Percentiles rank a stretch among this genome's conserved stretches.
Evolutionary conservation across 2,329 filamentous ascomycete genomes (phyloP).

Genomic region (Aspergillus amoenus): DNA sequence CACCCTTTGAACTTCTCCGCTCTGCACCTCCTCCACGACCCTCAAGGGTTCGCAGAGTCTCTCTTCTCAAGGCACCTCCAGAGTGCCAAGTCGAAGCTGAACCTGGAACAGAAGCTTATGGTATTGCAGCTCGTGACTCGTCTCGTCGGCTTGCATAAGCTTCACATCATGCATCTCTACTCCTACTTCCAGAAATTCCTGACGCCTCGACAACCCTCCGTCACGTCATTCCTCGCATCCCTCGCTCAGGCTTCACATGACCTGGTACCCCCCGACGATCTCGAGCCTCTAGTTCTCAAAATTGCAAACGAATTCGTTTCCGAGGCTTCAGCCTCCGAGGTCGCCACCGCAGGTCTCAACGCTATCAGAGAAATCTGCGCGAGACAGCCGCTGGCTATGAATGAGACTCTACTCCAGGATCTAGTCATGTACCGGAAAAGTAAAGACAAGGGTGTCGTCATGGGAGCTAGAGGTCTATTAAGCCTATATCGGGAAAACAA

Average conservation of each 20-base stretch:
- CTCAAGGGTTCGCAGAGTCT: conserved; percentile 87
- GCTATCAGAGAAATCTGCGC: conserved; percentile 92
- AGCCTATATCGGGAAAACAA: conserved; percentile 89
- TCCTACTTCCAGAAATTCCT: conserved; percentile 95
- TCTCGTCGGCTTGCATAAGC: conserved; percentile 86
- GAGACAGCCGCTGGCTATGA: conserved; percentile 93
- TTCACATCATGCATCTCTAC: conserved; percentile 86
- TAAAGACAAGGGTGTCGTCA: conserved; percentile 98
- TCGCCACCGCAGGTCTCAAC: conserved; percentile 88
- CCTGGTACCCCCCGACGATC: conserved; percentile 84
- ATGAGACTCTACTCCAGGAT: conserved; percentile 91
- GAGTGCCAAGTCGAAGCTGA: conserved; percentile 78
- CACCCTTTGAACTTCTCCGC: conserved; percentile 95
- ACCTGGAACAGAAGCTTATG: conserved; percentile 84
- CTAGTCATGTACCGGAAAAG: conserved; percentile 93
- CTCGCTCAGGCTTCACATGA: conserved; percentile 89
- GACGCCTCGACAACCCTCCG: conserved; percentile 81
- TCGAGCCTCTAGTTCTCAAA: conserved; percentile 89
- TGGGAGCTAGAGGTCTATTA: conserved; percentile 91
- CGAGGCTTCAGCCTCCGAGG: conserved; percentile 86
- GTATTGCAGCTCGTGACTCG: conserved; percentile 88
- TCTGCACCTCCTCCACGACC: conserved; percentile 87
- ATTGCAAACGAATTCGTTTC: conserved; percentile 99
- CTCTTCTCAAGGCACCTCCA: conserved; percentile 91
- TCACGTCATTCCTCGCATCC: conserved; percentile 90